Conservation (phyloP, 148 eudicot genomes). For the Heliamphora exappendiculata region DNA sequence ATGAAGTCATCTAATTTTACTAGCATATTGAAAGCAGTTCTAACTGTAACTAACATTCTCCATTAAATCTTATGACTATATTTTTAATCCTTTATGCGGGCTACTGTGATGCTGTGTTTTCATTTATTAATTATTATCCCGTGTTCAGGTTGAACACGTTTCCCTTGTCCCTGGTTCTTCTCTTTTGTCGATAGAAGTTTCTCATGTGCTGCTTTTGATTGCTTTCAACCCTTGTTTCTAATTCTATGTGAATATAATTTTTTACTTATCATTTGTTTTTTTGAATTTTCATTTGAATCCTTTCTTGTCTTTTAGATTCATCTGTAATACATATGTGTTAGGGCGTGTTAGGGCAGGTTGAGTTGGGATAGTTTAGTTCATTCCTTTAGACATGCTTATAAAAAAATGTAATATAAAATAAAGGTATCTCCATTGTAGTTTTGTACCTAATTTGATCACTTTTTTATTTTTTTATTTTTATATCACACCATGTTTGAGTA, state of each 20-base stretch:
- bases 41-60: not conserved
- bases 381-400: not conserved
- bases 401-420: not conserved
- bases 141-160: not conserved
- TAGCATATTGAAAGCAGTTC: not conserved
- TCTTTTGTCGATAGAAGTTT: not conserved
- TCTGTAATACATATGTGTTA: not conserved
- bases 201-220: not conserved
- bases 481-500: not conserved
- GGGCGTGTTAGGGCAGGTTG: not conserved
- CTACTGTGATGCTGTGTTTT: not conserved
- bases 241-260: not conserved
- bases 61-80: not conserved
- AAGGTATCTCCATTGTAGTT: not conserved
- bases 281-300: not conserved
- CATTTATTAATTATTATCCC: not conserved
- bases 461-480: no score
- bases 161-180: not conserved
- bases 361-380: not conserved
- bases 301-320: not conserved
- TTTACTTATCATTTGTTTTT: not conserved
- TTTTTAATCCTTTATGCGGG: not conserved
- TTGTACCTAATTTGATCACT: no score
- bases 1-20: not conserved
- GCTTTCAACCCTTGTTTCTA: not conserved